Evolutionary conservation across 2,329 filamentous ascomycete genomes (phyloP), one percentile per base, ranked within the genome.

Genomic region (Colletotrichum musae): DNA sequence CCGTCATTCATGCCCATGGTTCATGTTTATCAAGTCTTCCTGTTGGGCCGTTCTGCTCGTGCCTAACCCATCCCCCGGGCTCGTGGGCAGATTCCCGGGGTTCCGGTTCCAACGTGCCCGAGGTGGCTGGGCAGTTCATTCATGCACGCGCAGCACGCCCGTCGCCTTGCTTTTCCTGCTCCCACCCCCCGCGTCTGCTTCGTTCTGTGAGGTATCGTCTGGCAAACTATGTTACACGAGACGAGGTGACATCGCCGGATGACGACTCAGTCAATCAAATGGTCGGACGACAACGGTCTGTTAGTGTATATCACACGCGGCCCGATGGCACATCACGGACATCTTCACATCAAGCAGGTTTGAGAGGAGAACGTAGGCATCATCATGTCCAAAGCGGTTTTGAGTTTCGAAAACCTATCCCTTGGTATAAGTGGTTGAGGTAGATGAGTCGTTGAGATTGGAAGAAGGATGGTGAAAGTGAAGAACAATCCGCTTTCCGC

Each of bases 361-460:
- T 15, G 41, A 43, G 15, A 43, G 41, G 41, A 12, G 13, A 32
- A 24, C 28, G 32, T 5, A 43, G 24, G 26, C 13, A 7, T 36
- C 32, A 47, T 2, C 13, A 41, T 47, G 52, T 58, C 52, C 59
- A 53, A 64, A 45, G 52, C 13, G 45, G 3, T 64, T 64, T 5
- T 43, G 45, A 64, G 26, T 39, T 58, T 39, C 26, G 48, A 67
- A 62, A 28, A 16, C 48, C 54, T 48, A 48, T 39, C 39, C 48
- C 36, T 54, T 28, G 61, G 24, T 54, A 43, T 24, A 59, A 50
- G 18, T n/a, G 12, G 7, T 47, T 48, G 48, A 65, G 28, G 32
- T 66, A 43, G 41, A 36, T 65, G 62, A n/a, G 65, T 69, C 62
- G 43, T 66, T 66, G 48, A 66, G 66, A 69, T 69, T 48, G 60